These are phyloP conservation scores for Amylostereum areolatum DNA, from an alignment of 1,284 basidiomycete genomes.

Conservation along the genomic window DNA sequence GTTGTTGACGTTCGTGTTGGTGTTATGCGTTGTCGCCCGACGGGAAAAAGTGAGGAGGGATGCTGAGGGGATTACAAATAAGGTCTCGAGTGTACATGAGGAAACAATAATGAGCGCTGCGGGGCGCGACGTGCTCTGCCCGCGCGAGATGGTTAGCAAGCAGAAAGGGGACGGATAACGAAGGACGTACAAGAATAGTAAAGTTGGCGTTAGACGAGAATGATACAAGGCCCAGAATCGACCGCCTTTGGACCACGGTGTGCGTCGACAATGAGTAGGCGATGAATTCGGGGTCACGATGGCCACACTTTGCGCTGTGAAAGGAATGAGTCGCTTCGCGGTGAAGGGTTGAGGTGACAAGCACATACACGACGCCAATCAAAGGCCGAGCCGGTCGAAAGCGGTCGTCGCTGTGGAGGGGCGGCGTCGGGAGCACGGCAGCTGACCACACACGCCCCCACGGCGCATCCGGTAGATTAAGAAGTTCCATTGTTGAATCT, in stretches of 20 bases:
- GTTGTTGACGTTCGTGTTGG: conserved; percentile 21
- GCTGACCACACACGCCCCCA: conserved; percentile 37
- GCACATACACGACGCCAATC: conserved; percentile 53
- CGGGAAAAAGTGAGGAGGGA: conserved; percentile 35
- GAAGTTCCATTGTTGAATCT: conserved; percentile 46
- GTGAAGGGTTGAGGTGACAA: neutral
- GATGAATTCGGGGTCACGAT: conserved; percentile 24
- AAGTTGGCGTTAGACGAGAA: conserved; percentile 46
- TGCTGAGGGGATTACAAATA: conserved; percentile 45
- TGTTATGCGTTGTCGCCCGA: conserved; percentile 17
- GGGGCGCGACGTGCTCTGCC: conserved; percentile 53
- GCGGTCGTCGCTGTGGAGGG: conserved; percentile 18
- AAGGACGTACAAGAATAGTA: conserved; percentile 50
- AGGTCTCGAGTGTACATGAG: conserved; percentile 40
- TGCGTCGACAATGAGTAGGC: conserved; percentile 60
- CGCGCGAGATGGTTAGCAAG: conserved; percentile 4
- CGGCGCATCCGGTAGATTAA: conserved; percentile 37
- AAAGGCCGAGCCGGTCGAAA: conserved; percentile 36
- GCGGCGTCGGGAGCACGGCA: conserved; percentile 36
- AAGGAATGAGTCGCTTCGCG: conserved; percentile 1
- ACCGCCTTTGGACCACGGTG: conserved; percentile 43
- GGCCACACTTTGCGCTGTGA: conserved; percentile 13
- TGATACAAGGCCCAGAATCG: conserved; percentile 36
- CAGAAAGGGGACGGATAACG: neutral
- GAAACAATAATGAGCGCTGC: conserved; percentile 53